These are phyloP conservation scores for Chaetothyriales sp. DNA, from an alignment of 2,329 filamentous ascomycete genomes.

Conservation along the genomic window DNA sequence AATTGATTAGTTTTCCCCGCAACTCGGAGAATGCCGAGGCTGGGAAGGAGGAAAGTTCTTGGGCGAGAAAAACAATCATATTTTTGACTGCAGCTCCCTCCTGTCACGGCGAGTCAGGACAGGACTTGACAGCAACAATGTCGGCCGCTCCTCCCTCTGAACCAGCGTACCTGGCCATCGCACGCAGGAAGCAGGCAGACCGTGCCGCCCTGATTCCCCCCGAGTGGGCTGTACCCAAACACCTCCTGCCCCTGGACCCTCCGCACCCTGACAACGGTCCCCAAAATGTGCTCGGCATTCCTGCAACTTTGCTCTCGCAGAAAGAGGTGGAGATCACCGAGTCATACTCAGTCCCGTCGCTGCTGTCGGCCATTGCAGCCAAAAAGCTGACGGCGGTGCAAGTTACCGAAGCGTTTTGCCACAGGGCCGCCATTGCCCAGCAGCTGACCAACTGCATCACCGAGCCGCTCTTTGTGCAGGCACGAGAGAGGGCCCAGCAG, in stretches of 20 bases:
- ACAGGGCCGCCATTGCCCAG: constrained; percentile 23
- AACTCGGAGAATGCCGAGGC: neutral
- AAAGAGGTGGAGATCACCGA: constrained; percentile 43
- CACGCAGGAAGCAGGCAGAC: constrained; percentile 25
- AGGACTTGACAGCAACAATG: constrained; percentile 1
- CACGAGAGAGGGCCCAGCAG: constrained; percentile 23
- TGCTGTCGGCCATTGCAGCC: constrained; percentile 23
- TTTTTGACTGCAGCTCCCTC: neutral
- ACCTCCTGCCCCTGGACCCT: constrained; percentile 15
- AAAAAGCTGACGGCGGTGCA: constrained; percentile 27
- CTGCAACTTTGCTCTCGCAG: constrained; percentile 37
- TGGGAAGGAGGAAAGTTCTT: neutral
- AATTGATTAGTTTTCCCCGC: too few relatives aligned
- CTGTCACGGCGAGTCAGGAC: neutral
- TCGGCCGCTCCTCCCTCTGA: constrained; percentile 3
- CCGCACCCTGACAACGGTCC: constrained; percentile 7
- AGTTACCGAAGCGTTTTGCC: constrained; percentile 41
- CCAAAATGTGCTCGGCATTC: constrained; percentile 32
- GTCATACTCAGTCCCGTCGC: constrained; percentile 29
- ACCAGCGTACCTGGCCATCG: constrained; percentile 19
- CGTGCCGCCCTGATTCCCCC: constrained; percentile 25
- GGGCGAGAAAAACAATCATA: neutral
- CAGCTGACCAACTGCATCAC: constrained; percentile 24
- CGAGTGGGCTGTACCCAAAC: constrained; percentile 25
- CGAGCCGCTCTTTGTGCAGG: constrained; percentile 25